Evolutionary conservation across 257 asterid genomes (phyloP).

Genomic region (Prunella vulgaris): DNA sequence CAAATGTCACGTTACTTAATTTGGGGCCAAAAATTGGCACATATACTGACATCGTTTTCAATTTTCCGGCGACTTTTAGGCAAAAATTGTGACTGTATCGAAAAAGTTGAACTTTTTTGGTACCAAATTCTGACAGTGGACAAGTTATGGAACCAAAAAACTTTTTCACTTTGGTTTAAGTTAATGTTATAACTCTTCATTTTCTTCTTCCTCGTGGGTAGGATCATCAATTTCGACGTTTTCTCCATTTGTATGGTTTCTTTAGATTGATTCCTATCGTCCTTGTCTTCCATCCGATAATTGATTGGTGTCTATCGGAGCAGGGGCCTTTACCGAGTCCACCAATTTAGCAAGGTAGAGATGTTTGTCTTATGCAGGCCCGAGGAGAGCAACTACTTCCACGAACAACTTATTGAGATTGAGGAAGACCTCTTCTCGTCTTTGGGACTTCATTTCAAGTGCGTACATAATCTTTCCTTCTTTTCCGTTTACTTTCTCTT

Average conservation of each 20-base stretch:
- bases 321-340: constrained; percentile 98
- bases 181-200: not conserved
- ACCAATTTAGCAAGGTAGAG: constrained; percentile 99
- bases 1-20: not conserved
- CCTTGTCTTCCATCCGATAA: constrained; percentile 14
- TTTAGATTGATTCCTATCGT: not conserved
- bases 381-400: constrained; percentile 76
- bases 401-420: constrained; percentile 65
- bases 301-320: constrained; percentile 19
- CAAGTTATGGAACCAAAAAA: not conserved
- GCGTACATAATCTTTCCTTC: constrained; percentile 15
- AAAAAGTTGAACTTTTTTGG: not conserved
- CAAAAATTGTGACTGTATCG: too few relatives aligned
- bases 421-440: constrained; percentile 84
- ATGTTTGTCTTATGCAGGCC: constrained; percentile 91
- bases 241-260: not conserved
- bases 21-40: too few relatives aligned
- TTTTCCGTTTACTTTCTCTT: not conserved
- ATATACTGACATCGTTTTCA: too few relatives aligned
- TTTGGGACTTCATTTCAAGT: constrained; percentile 91
- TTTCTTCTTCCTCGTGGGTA: not conserved
- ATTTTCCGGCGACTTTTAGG: too few relatives aligned
- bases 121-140: not conserved
- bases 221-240: not conserved
- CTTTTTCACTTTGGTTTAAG: not conserved